Percentiles rank a stretch among this genome's conserved stretches.
Conservation (phyloP, 2,329 filamentous ascomycete genomes). For the Drechmeria coniospora region DNA sequence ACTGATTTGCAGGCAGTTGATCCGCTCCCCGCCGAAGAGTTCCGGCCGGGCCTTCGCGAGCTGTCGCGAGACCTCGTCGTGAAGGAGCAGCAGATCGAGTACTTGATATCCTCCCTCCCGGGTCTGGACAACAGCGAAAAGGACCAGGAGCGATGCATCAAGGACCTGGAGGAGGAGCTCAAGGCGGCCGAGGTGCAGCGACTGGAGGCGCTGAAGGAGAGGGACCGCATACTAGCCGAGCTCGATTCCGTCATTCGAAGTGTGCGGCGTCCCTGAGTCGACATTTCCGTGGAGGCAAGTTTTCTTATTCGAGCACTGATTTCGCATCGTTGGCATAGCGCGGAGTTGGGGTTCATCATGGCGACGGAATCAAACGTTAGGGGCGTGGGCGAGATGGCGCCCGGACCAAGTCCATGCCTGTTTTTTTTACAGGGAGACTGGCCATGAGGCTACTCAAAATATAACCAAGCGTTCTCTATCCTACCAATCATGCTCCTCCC, state of each 20-base stretch:
- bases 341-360: conserved; percentile 9
- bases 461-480: no score
- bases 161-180: conserved; percentile 49
- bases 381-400: no score
- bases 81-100: conserved; percentile 73
- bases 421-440: no score
- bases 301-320: no score
- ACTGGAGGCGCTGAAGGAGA: conserved; percentile 47
- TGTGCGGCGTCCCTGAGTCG: conserved; percentile 39
- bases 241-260: conserved; percentile 46
- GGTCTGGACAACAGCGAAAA: conserved; percentile 65
- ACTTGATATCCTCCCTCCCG: conserved; percentile 57
- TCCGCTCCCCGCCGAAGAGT: conserved; percentile 46
- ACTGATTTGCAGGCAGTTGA: no score
- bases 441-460: no score
- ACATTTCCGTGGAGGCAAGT: no score
- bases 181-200: conserved; percentile 47
- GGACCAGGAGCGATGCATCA: conserved; percentile 55
- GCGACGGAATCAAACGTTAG: no score
- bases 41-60: conserved; percentile 53
- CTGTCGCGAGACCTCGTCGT: conserved; percentile 61
- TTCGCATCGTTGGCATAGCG: conserved; percentile 9
- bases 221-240: conserved; percentile 42
- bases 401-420: no score
- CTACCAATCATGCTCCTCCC: no score